Evolutionary conservation across 306 rosid species (phyloP), one percentile per base, ranked within the genome.

Genomic region (Trifolium fragiferum): DNA sequence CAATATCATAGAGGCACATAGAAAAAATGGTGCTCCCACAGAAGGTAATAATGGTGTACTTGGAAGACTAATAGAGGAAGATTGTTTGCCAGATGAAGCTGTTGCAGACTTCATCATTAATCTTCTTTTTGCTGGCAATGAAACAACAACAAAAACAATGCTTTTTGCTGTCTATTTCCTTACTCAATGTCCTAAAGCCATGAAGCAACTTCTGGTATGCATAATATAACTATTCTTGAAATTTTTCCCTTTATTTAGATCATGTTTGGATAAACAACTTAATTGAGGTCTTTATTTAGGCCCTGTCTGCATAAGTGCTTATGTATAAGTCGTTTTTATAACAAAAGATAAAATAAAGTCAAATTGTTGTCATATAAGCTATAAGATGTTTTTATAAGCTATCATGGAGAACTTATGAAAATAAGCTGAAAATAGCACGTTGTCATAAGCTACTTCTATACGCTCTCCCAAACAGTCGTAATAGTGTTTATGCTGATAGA

Each of bases 101-200:
- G 83, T 91, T 5, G 89, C 94, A 49, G 98, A 93, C 66, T 93
- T 93, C 90, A 87, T 91, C 43, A 89, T 93, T 87, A 93, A 91
- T 76, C 98, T 93, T 77, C 94, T 93, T 63, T 93, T 93, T 53
- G 98, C 98, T 0, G 98, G 98, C 57, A 93, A 89, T 54, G 98
- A 93, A 87, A 91, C 98, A 10, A 93, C 94, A 40, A 84, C 98
- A 10, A 93, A 93, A 87, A 93, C 98, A 6, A 93, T 93, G 98
- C 90, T 93, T 57, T 93, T 93, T 74, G 94, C 97, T 7, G 86
- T 89, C 44, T 91, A 89, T 81, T 93, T 91, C 70, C 98, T 93
- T 63, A 89, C 94, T 73, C 96, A 84, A 4, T 84, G 82, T 80
- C 94, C 97, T n/a, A 72, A 14, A 73, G 98, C 98, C 69, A 70